Conservation (phyloP, 495 filamentous ascomycete species). For the Neurospora sp. region DNA sequence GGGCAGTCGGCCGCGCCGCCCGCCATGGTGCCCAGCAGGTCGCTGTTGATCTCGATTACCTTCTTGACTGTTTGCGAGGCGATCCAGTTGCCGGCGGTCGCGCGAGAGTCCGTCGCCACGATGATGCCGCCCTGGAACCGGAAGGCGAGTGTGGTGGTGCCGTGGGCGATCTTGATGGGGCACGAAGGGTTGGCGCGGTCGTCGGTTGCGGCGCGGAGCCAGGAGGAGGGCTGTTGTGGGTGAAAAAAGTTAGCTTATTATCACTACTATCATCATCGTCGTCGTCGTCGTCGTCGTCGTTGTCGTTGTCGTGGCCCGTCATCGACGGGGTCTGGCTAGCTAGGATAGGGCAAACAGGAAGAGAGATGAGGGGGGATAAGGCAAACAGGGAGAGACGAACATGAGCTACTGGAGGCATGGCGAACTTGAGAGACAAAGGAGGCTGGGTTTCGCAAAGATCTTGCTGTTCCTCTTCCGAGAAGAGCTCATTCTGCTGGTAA, state of each 20-base stretch:
- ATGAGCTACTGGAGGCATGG: constrained; percentile 85
- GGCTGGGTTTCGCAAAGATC: constrained; percentile 60
- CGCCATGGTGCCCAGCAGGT: constrained; percentile 94
- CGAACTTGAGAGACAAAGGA: constrained; percentile 73
- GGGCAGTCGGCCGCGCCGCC: constrained; percentile 97
- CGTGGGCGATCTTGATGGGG: constrained; percentile 98
- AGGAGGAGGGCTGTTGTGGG: constrained; percentile 60
- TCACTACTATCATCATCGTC: constrained; percentile 5
- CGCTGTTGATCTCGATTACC: constrained; percentile 88
- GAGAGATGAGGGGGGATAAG: not conserved
- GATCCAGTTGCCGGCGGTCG: constrained; percentile 96
- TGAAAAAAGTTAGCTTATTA: not conserved
- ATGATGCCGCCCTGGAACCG: constrained; percentile 97
- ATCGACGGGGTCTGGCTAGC: constrained; percentile 1
- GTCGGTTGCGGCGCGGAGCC: constrained; percentile 94
- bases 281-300: not conserved
- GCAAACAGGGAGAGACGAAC: constrained; percentile 39
- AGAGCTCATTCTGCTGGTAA: constrained; percentile 57
- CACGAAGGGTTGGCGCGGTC: constrained; percentile 92
- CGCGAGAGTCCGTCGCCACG: constrained; percentile 93
- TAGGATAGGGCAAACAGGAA: not conserved
- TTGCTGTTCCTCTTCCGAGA: constrained; percentile 62
- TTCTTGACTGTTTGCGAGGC: constrained; percentile 99
- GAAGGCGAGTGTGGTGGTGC: constrained; percentile 97
- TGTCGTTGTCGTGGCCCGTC: not conserved